Evolutionary conservation across 2,329 filamentous ascomycete species (phyloP), one percentile per base, ranked within the genome.

Genomic region (Aspergillus alliaceus): DNA sequence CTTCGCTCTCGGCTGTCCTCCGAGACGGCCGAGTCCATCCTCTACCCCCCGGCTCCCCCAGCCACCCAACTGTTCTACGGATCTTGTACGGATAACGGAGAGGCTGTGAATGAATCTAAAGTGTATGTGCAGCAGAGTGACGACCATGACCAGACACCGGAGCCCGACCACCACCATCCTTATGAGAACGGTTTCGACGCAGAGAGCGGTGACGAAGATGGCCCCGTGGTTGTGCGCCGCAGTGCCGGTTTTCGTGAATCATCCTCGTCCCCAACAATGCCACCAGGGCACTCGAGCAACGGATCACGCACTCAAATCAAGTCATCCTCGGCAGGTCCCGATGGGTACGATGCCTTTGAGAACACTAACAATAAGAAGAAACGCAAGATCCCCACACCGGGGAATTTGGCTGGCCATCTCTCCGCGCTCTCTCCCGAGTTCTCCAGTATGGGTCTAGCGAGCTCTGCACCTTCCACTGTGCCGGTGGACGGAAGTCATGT

Each of bases 331-430:
- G 82, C 85, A 6, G 89, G 88, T 4, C 89, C 88, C 11, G 93
- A 98, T 72, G 92, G 93, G 14, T 98, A 98, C 73, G 95, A 99
- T 74, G 95, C 91, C 6, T 96, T 97, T 68, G 95, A 99, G 75
- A 98, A 98, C 69, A 96, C 91, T 34, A 98, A 96, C 74, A 99
- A 99, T 73, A 99, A 99, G 77, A 99, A 98, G 80, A 98, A 99
- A 76, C 86, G 95, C 65, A 99, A 99, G 77, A 98, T 99, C 35
- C 95, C 95, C 0, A 92, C 92, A 0, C 91, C 91, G 9, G 90
- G 90, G 18, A 90, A 90, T 66, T 81, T 86, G 14, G 84, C 78
- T 54, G 76, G 80, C 60, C 84, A 86, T 68, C 80, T 86, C 61
- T 79, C 80, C 62, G 78, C 79, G 56, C 74, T 90, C 51, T 86